phyloP scores from a whole-genome alignment of 495 filamentous ascomycete species.

The Hypoxylon fragiforme region DNA sequence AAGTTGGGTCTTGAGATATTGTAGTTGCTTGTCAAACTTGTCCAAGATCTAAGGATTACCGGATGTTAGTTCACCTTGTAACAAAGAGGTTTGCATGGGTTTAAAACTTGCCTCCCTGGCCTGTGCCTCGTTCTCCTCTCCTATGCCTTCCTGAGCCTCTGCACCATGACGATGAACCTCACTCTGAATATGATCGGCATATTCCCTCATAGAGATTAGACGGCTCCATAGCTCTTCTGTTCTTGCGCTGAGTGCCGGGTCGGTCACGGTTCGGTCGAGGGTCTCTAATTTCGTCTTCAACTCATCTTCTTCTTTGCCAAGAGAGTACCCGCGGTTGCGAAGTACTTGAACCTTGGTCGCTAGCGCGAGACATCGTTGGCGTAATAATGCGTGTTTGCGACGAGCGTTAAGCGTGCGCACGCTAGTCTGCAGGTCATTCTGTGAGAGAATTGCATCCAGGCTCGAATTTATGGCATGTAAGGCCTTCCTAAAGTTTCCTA shows the following conservation, averaged over 20 bases:
- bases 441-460: slow-evolving; percentile 74
- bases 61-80: slow-evolving; percentile 33
- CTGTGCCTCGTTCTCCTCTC: slow-evolving; percentile 57
- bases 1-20: slow-evolving; percentile 81
- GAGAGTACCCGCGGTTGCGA: slow-evolving; percentile 87
- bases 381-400: slow-evolving; percentile 76
- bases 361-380: slow-evolving; percentile 78
- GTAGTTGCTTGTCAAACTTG: slow-evolving; percentile 86
- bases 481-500: slow-evolving; percentile 72
- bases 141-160: slow-evolving; percentile 61
- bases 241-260: slow-evolving; percentile 80
- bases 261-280: slow-evolving; percentile 75
- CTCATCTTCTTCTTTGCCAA: slow-evolving; percentile 89
- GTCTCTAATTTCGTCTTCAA: slow-evolving; percentile 79
- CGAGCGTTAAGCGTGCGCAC: slow-evolving; percentile 79
- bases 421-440: slow-evolving; percentile 79
- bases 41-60: slow-evolving; percentile 69
- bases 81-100: background rate
- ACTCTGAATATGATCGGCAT: slow-evolving; percentile 73
- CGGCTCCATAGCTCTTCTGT: slow-evolving; percentile 97
- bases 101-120: slow-evolving; percentile 76
- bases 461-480: slow-evolving; percentile 90
- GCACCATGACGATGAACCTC: slow-evolving; percentile 71
- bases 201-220: slow-evolving; percentile 80
- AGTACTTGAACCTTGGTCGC: slow-evolving; percentile 91